Evolutionary conservation across 2,329 filamentous ascomycete genomes (phyloP), one percentile per base, ranked within the genome.

Genomic region (Pseudogymnoascus verrucosus): DNA sequence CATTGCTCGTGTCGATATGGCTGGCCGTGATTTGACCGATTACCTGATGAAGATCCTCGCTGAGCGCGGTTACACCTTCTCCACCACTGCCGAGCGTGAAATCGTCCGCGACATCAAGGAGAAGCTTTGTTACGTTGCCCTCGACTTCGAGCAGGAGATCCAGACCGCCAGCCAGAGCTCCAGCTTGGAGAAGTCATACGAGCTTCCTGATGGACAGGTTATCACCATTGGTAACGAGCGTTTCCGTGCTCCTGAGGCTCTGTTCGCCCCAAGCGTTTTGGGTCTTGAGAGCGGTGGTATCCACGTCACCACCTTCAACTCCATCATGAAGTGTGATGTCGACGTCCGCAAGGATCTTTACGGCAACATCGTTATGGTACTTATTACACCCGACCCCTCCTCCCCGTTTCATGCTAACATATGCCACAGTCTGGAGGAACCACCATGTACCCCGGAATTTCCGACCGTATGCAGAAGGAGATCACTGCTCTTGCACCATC

Each of bases 401-500:
- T 7, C 16, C 12, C 12, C 6, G 47, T 19, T 19, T 5, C 31
- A 19, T 62, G 60, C 68, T 71, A 67, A 71, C 54, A 57, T 42
- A 47, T 62, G 11, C 19, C 21, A 40, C 73, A 97, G 93, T 99
- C 95, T 87, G 95, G 95, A 89, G 95, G 95, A 88, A 99, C 95
- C 77, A 99, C 95, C 80, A 98, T 99, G 95, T 99, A 98, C 87
- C 95, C 95, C 75, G 95, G 95, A 92, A 96, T 99, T 82, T 96
- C 93, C 80, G 95, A 99, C 86, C 95, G 95, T 88, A 98, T 99
- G 95, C 95, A 99, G 84, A 98, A 99, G 91, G 95, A 99, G 87
- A 98, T 99, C 80, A 98, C 93, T 79, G 90, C 93, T 78, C 90
- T 99, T 82, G 95, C 95, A 78, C 95, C 95, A 77, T 98, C 95